Evolutionary conservation across 1,139 yeast genomes (phyloP), one percentile per base, ranked within the genome.

Genomic region (Lodderomyces theae): DNA sequence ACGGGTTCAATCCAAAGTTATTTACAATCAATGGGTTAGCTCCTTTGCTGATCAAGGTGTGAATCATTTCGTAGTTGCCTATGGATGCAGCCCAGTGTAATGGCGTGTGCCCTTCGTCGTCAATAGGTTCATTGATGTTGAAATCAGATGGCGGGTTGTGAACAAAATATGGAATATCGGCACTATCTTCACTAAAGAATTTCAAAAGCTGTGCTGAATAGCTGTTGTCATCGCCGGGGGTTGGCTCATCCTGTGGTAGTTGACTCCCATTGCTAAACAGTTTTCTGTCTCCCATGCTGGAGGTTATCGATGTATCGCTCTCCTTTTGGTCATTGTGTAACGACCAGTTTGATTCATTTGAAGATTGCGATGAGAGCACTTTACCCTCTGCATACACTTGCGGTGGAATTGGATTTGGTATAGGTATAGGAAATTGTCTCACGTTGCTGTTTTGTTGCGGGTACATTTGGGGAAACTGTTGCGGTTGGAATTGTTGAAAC

Each of bases 11-110:
- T 0, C 97, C 97, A 38, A 76, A 72, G 44, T 75, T 69, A 56
- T 89, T 92, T 16, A 85, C 81, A 10, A 80, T 81, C 34, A 84
- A 63, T 4, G 90, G 83, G 54, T 86, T 84, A 2, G 96, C 95
- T 6, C 92, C 89, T 48, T 81, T 77, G 37, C 78, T 65, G 16
- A 89, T 60, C 19, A 92, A 63, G 16, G 87, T 66, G 50, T 83
- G 86, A 39, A 89, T 79, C 58, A 90, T 74, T 34, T 78, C 78
- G 41, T 80, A 65, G 51, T 86, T 82, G 7, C 96, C 97, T 72
- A 92, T 84, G 0, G 97, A 89, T 9, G 95, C 80, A 0, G 97
- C 96, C 98, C 98, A 92, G 60, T 92, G 97, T 49, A 92, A 74
- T 1, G 97, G 89, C 0, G 97, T 86, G 54, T 92, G 97, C 0